These are phyloP conservation scores for Cetraspora pellucida DNA, from an alignment of 192 early-diverging fungal species.

Conservation along the genomic window DNA sequence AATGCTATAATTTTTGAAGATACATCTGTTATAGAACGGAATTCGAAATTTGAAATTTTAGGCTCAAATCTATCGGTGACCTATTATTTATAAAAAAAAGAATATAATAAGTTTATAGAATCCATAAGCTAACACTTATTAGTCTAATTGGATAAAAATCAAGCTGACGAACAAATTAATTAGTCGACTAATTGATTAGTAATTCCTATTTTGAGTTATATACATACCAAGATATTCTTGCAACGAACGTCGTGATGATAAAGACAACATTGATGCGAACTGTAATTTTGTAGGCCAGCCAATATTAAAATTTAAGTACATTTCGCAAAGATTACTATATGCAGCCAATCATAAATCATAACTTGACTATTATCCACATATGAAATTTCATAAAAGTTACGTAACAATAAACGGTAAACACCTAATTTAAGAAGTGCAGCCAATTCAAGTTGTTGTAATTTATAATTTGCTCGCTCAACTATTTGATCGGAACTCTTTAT, in stretches of 20 bases:
- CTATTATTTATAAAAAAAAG: background rate
- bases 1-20: background rate
- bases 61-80: background rate
- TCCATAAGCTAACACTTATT: background rate
- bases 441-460: background rate
- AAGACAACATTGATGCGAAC: background rate
- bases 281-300: conserved; percentile 6
- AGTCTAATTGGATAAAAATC: too few species aligned
- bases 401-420: background rate
- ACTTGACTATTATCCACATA: background rate
- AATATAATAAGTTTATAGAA: background rate
- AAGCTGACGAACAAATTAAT: background rate
- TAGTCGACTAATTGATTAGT: too few species aligned
- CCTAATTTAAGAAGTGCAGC: background rate
- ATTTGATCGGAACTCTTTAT: too few species aligned
- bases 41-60: conserved; percentile 26
- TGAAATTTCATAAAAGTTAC: background rate
- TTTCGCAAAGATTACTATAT: background rate
- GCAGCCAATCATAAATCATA: conserved; percentile 17
- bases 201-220: too few species aligned
- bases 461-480: background rate
- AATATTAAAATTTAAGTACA: background rate
- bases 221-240: conserved; percentile 8
- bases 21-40: background rate
- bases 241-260: conserved; percentile 19